Conservation (phyloP, 2,329 filamentous ascomycete genomes). For the Ascochyta clinopodiicola region DNA sequence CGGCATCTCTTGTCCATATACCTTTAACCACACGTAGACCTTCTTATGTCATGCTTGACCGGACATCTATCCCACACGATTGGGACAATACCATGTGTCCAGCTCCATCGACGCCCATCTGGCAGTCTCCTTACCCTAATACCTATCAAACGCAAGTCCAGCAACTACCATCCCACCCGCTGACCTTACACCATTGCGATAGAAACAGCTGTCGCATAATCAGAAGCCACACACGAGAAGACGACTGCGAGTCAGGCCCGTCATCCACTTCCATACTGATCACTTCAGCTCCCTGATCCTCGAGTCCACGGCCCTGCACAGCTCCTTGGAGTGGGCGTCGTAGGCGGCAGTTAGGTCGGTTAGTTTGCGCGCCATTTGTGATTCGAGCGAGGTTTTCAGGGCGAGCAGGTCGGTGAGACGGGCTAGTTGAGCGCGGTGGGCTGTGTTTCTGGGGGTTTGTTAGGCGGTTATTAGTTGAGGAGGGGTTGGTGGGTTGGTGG, state of each 20-base stretch:
- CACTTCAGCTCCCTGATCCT: constrained; percentile 32
- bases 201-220: not conserved
- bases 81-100: not conserved
- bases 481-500: not conserved
- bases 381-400: constrained; percentile 35
- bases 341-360: constrained; percentile 25
- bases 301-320: constrained; percentile 28
- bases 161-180: not conserved
- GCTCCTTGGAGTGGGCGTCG: constrained; percentile 29
- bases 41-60: not conserved
- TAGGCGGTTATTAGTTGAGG: not conserved
- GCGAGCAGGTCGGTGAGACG: constrained; percentile 32
- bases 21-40: not conserved
- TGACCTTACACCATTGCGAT: not conserved
- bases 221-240: not conserved
- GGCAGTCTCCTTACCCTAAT: not conserved
- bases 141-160: not conserved
- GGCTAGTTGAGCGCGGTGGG: constrained; percentile 31
- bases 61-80: not conserved
- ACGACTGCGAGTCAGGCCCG: not conserved
- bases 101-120: not conserved
- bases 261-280: not conserved
- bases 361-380: constrained; percentile 29
- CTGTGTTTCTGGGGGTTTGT: constrained; percentile 23
- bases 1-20: no score